Percentiles rank a stretch among this genome's conserved stretches.
Evolutionary conservation across 768 basidiomycete genomes (phyloP).

Genomic region (Tulasnella sp.): DNA sequence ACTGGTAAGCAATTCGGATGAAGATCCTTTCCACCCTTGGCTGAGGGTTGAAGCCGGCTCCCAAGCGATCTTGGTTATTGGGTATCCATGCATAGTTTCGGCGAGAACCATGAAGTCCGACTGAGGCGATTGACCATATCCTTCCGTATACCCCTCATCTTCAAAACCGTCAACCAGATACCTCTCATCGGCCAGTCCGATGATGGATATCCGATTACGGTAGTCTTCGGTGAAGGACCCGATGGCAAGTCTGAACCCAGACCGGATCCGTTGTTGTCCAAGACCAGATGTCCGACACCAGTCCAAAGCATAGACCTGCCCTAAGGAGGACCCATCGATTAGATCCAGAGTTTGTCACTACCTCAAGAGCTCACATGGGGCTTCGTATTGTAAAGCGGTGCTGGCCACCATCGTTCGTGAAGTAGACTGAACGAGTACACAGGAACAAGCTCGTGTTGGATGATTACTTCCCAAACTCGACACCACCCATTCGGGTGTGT

Average conservation of each 20-base stretch:
- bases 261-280: slow-evolving; percentile 56
- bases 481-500: background rate
- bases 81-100: slow-evolving; percentile 80
- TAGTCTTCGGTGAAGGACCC: slow-evolving; percentile 81
- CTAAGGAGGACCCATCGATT: slow-evolving; percentile 35
- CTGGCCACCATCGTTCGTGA: slow-evolving; percentile 3
- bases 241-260: slow-evolving; percentile 76
- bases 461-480: background rate
- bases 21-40: slow-evolving; percentile 58
- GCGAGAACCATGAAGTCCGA: slow-evolving; percentile 80
- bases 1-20: slow-evolving; percentile 81
- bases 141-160: slow-evolving; percentile 37
- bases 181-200: slow-evolving; percentile 75
- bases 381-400: slow-evolving; percentile 68
- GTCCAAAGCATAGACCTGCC: slow-evolving; percentile 79
- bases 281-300: slow-evolving; percentile 80
- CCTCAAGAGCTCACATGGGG: slow-evolving; percentile 55
- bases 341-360: background rate
- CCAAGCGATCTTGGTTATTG: slow-evolving; percentile 89
- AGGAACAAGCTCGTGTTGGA: background rate
- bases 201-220: slow-evolving; percentile 70
- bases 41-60: slow-evolving; percentile 65
- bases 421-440: background rate
- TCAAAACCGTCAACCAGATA: slow-evolving; percentile 64
- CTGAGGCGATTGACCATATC: slow-evolving; percentile 50